Evolutionary conservation across 2,329 filamentous ascomycete genomes (phyloP).

Genomic region (Cercospora canescens): DNA sequence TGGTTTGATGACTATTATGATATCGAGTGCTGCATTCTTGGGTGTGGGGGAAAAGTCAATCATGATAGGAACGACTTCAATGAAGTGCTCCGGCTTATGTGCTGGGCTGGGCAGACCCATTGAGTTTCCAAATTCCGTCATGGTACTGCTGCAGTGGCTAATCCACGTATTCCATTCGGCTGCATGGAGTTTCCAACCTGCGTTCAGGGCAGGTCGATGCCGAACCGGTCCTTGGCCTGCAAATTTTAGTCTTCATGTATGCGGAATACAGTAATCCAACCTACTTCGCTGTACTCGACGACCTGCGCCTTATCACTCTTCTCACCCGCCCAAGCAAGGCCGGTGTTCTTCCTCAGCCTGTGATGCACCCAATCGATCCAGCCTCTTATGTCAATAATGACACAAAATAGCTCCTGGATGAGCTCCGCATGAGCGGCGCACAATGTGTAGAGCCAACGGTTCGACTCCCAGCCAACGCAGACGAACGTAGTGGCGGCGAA

Average conservation of each 20-base stretch:
- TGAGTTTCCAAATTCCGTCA: no score
- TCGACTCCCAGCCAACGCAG: neutral
- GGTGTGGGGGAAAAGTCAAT: neutral
- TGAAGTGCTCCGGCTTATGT: neutral
- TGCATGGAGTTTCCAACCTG: neutral
- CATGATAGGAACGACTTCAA: neutral
- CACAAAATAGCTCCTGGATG: no score
- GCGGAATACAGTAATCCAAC: neutral
- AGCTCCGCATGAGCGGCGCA: no score
- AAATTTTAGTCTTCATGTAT: no score
- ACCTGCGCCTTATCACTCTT: neutral
- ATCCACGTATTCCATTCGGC: neutral
- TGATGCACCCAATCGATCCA: no score
- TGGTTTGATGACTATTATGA: constrained; percentile 7
- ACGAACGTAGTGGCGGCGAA: neutral
- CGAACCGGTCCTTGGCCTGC: no score
- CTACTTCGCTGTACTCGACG: neutral
- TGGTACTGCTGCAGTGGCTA: no score
- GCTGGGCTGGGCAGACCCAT: neutral
- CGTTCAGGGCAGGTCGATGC: no score
- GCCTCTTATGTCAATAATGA: no score
- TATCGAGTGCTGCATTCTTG: neutral
- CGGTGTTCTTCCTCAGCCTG: no score
- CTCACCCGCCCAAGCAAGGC: neutral
- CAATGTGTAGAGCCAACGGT: neutral